Conservation (phyloP, 2,329 filamentous ascomycete genomes). For the Exophiala calicioides region DNA sequence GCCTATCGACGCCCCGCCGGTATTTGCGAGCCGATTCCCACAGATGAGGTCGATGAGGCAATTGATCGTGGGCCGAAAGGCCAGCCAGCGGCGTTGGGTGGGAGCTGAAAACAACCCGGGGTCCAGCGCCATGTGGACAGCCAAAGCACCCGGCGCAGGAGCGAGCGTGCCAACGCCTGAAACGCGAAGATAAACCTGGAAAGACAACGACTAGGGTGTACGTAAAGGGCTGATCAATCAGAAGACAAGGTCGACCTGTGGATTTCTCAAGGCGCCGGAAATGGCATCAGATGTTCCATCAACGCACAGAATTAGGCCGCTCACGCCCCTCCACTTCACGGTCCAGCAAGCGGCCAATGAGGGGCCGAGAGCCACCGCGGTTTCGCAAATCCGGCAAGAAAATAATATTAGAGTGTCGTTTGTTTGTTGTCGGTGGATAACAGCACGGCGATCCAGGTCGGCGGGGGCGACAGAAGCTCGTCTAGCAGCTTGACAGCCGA, state of each 20-base stretch:
- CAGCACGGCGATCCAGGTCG: slow-evolving; percentile 9
- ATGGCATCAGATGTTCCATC: slow-evolving; percentile 10
- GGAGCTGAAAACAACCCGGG: slow-evolving; percentile 16
- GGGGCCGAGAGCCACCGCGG: too few species aligned
- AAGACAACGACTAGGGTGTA: slow-evolving; percentile 19
- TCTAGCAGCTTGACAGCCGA: slow-evolving; percentile 16
- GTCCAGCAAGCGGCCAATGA: too few species aligned
- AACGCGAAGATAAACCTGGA: slow-evolving; percentile 23
- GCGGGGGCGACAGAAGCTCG: slow-evolving; percentile 17
- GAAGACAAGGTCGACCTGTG: slow-evolving; percentile 10
- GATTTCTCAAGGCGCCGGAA: slow-evolving; percentile 3
- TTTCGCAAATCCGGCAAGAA: too few species aligned
- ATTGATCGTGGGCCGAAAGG: slow-evolving; percentile 6
- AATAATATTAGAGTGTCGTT: too few species aligned
- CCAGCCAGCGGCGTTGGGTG: slow-evolving; percentile 3
- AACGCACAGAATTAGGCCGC: not conserved
- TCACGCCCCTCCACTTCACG: not conserved
- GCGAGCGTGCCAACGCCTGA: slow-evolving; percentile 19
- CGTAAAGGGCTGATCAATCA: slow-evolving; percentile 27
- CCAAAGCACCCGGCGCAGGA: slow-evolving; percentile 13
- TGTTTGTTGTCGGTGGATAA: slow-evolving; percentile 18
- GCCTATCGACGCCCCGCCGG: slow-evolving; percentile 6
- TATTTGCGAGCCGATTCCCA: slow-evolving; percentile 7
- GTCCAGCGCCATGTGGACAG: not conserved
- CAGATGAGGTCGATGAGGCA: slow-evolving; percentile 4